These are phyloP conservation scores for Asterophora lycoperdoides DNA, from an alignment of 768 basidiomycete genomes.

Conservation along the genomic window DNA sequence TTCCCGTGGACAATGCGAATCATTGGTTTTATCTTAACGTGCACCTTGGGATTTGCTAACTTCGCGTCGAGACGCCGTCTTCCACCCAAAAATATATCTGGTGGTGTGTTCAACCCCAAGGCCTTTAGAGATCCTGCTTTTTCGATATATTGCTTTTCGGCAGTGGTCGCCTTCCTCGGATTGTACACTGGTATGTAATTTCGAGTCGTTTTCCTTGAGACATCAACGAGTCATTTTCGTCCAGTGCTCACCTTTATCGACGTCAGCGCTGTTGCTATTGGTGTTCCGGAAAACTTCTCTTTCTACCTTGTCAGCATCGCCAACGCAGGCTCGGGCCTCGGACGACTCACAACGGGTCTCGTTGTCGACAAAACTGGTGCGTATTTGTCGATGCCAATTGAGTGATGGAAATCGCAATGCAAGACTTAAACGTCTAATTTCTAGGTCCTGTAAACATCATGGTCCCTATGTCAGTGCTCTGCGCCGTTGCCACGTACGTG, in stretches of 20 bases:
- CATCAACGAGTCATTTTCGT: not conserved
- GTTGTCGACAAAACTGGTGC: slow-evolving; percentile 48
- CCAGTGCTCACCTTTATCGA: slow-evolving; percentile 57
- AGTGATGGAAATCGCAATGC: not conserved
- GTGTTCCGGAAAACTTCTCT: slow-evolving; percentile 43
- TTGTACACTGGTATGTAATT: slow-evolving; percentile 47
- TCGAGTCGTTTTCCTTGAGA: slow-evolving; percentile 7
- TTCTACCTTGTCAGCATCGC: slow-evolving; percentile 60
- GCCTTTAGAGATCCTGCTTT: slow-evolving; percentile 46
- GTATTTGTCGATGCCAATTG: not conserved
- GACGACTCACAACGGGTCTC: slow-evolving; percentile 47
- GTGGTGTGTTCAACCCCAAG: slow-evolving; percentile 49
- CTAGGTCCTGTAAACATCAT: slow-evolving; percentile 57
- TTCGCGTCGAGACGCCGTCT: slow-evolving; percentile 43
- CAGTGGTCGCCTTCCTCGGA: slow-evolving; percentile 50
- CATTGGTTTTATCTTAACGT: slow-evolving; percentile 52
- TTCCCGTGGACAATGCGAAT: slow-evolving; percentile 71
- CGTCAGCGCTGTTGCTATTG: slow-evolving; percentile 41
- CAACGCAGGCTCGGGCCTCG: slow-evolving; percentile 55
- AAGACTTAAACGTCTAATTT: not conserved
- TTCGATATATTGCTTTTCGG: slow-evolving; percentile 46
- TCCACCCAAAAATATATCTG: slow-evolving; percentile 45
- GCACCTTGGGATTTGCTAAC: slow-evolving; percentile 47
- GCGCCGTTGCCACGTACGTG: slow-evolving; percentile 48
- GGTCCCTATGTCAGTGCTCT: slow-evolving; percentile 44